Conservation (phyloP, 169 alveolate species). For the Cyclospora cayetanensis region DNA sequence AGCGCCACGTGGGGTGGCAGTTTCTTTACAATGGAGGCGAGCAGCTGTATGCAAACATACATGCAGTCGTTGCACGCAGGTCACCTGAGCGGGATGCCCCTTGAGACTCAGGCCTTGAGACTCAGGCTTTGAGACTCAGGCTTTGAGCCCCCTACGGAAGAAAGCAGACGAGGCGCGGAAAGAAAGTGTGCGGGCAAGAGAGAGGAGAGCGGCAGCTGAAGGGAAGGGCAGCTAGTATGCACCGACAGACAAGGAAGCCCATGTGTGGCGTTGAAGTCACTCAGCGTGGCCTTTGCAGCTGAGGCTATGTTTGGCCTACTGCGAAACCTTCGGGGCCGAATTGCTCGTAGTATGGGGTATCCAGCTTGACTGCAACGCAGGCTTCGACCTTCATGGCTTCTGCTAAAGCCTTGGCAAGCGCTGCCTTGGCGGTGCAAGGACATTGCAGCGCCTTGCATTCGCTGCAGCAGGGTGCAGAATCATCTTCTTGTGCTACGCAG, state of each 20-base stretch:
- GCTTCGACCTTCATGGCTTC: background rate
- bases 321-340: background rate
- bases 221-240: no score
- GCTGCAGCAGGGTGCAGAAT: background rate
- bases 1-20: constrained; percentile 71
- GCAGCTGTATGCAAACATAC: background rate
- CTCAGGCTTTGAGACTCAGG: no score
- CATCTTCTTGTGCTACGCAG: background rate
- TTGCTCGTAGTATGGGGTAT: background rate
- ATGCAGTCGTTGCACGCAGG: background rate
- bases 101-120: no score
- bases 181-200: no score
- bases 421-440: background rate
- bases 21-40: background rate
- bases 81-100: no score
- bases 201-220: no score
- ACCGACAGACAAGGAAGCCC: no score
- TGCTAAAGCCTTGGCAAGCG: background rate
- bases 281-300: no score
- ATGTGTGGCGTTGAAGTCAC: no score
- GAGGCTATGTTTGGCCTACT: background rate
- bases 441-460: background rate
- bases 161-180: no score
- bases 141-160: no score
- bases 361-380: background rate